A percentile compares a stretch with the other conserved stretches of the same genome.
These are phyloP conservation scores for Endotrypanum monterogeii DNA, from an alignment of 208 protist genomes.

Conservation along the genomic window DNA sequence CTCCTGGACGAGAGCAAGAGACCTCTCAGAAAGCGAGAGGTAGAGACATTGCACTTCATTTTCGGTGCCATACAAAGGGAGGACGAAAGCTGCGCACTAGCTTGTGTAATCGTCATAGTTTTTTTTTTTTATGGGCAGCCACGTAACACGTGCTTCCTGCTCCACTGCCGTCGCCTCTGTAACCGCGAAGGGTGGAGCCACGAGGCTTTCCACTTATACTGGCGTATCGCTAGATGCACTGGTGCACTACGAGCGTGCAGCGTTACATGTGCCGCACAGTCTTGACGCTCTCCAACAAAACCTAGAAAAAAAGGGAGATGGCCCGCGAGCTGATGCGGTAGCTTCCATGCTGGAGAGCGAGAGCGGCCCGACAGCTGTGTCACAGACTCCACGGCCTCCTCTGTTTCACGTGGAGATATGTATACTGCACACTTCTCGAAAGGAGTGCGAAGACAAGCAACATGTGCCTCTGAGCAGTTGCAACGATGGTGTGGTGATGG, in stretches of 20 bases:
- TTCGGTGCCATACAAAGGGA: background rate
- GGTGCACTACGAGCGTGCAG: constrained; percentile 46
- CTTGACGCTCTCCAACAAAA: background rate
- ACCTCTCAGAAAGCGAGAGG: background rate
- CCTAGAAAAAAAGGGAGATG: background rate
- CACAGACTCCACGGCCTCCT: background rate
- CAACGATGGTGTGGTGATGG: background rate
- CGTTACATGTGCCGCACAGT: constrained; percentile 25
- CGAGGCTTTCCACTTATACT: constrained; percentile 29
- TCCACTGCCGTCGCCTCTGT: constrained; percentile 10
- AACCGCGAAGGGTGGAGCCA: constrained; percentile 4
- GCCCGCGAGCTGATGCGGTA: background rate
- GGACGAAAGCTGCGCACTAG: background rate
- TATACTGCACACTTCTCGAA: background rate
- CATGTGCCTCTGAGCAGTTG: too few species aligned
- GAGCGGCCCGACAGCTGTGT: background rate
- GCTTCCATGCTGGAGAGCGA: background rate
- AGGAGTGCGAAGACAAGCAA: background rate
- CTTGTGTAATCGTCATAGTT: background rate
- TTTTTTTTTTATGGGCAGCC: constrained; percentile 18
- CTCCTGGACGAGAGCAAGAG: background rate
- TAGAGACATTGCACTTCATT: background rate
- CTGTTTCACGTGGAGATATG: background rate
- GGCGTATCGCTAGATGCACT: constrained; percentile 40
- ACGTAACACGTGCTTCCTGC: constrained; percentile 6